Conservation (phyloP, 2,329 filamentous ascomycete species). For the Cytospora piceae region DNA sequence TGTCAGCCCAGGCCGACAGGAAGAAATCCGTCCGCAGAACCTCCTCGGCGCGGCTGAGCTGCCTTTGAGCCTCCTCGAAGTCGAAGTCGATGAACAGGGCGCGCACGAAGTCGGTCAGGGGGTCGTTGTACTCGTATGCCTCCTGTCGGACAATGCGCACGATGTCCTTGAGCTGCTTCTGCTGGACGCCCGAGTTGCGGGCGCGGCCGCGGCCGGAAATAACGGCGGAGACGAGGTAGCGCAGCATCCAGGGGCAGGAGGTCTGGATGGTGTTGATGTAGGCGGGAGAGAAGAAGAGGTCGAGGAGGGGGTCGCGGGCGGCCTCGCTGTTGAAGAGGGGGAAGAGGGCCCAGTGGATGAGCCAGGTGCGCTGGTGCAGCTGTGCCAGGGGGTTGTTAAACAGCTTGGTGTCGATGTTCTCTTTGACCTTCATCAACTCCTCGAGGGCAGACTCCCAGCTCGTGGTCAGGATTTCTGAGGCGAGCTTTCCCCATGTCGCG, state of each 20-base stretch:
- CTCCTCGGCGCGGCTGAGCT: slow-evolving; percentile 84
- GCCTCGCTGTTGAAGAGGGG: slow-evolving; percentile 97
- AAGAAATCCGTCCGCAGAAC: slow-evolving; percentile 96
- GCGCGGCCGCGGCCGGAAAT: slow-evolving; percentile 86
- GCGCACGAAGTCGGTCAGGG: slow-evolving; percentile 94
- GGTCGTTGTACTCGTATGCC: slow-evolving; percentile 95
- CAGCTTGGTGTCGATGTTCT: slow-evolving; percentile 89
- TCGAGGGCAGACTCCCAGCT: slow-evolving; percentile 96
- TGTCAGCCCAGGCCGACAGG: slow-evolving; percentile 79
- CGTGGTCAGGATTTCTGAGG: slow-evolving; percentile 89
- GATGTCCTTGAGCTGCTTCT: slow-evolving; percentile 98
- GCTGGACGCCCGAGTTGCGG: slow-evolving; percentile 84
- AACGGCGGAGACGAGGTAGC: slow-evolving; percentile 91
- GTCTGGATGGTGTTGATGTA: slow-evolving; percentile 99
- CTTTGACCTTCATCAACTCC: slow-evolving; percentile 87
- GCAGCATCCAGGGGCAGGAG: slow-evolving; percentile 92
- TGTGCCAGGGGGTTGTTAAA: slow-evolving; percentile 97
- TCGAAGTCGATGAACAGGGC: slow-evolving; percentile 95
- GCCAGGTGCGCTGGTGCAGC: slow-evolving; percentile 93
- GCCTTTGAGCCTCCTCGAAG: slow-evolving; percentile 93
- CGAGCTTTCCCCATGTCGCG: slow-evolving; percentile 97
- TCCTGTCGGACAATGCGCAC: slow-evolving; percentile 96
- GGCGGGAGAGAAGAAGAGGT: slow-evolving; percentile 94
- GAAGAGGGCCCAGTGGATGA: slow-evolving; percentile 98
- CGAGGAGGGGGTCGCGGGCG: slow-evolving; percentile 86